Percentiles rank a stretch among this genome's conserved stretches.
Evolutionary conservation across 768 basidiomycete genomes (phyloP).

Genomic region (Dictyophora rubrovolvata): DNA sequence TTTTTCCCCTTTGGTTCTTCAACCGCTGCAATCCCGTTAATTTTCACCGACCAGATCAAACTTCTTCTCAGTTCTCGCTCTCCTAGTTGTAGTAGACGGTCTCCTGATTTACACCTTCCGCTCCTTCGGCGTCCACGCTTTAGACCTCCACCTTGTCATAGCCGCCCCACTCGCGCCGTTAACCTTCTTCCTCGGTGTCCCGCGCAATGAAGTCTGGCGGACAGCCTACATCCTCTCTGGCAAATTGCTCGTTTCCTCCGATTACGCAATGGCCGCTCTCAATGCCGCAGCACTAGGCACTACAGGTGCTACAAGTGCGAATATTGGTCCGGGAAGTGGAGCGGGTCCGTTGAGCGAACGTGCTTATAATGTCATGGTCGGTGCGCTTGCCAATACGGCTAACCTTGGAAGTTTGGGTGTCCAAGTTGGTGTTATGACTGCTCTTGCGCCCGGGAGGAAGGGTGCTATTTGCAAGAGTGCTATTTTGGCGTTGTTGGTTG

Average conservation of each 20-base stretch:
- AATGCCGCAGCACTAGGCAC: not conserved
- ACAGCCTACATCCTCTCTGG: not conserved
- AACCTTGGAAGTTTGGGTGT: conserved; percentile 1
- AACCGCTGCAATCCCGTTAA: not conserved
- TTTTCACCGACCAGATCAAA: not conserved
- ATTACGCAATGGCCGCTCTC: conserved; percentile 1
- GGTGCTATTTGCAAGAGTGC: not conserved
- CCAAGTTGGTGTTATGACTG: conserved; percentile 6
- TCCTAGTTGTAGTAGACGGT: conserved; percentile 5
- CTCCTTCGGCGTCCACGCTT: not conserved
- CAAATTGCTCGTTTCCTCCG: not conserved
- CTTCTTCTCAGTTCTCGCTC: conserved; percentile 5
- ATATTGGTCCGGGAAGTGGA: not conserved
- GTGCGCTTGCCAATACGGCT: not conserved
- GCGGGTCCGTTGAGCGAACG: not conserved
- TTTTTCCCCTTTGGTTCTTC: too few species aligned
- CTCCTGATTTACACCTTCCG: conserved; percentile 1
- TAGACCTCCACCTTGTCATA: conserved; percentile 1
- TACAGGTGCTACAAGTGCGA: not conserved
- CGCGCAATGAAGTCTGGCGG: conserved; percentile 1
- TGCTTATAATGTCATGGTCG: not conserved
- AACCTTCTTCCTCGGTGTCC: conserved; percentile 3
- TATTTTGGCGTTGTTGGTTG: conserved; percentile 2
- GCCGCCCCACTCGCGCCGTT: conserved; percentile 1
- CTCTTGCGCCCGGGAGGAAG: not conserved